A percentile compares a stretch with the other conserved stretches of the same genome.
phyloP scores from a whole-genome alignment of 257 asterid genomes.

The Echium plantagineum region DNA sequence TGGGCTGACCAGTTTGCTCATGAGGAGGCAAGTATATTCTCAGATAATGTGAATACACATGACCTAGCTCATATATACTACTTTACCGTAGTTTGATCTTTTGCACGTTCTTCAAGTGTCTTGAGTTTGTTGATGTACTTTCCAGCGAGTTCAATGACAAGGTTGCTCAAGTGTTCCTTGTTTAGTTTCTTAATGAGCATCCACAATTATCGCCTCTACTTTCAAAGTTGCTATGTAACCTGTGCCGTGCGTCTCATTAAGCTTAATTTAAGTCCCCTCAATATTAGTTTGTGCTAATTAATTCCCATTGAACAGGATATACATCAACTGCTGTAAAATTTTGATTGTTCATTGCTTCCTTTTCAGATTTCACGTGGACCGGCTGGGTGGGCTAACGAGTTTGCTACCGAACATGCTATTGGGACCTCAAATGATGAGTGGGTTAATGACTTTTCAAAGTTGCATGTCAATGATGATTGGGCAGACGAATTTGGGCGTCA shows the following conservation, averaged over 20 bases:
- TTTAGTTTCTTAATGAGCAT: not conserved
- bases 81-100: not conserved
- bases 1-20: slow-evolving; percentile 87
- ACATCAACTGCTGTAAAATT: not conserved
- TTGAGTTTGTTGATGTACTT: not conserved
- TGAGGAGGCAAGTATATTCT: slow-evolving; percentile 60
- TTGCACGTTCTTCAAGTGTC: not conserved
- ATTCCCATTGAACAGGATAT: not conserved
- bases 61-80: not conserved
- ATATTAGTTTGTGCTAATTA: not conserved
- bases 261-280: not conserved
- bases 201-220: not conserved
- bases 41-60: not conserved
- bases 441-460: slow-evolving; percentile 86
- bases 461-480: slow-evolving; percentile 84
- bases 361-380: slow-evolving; percentile 75
- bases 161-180: not conserved
- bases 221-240: not conserved
- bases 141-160: not conserved
- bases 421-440: slow-evolving; percentile 64
- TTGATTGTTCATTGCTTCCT: slow-evolving; percentile 8
- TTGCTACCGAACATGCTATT: slow-evolving; percentile 53
- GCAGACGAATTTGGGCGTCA: slow-evolving; percentile 87
- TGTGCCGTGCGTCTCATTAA: not conserved
- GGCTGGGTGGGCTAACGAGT: slow-evolving; percentile 80